Percentiles rank a stretch among this genome's conserved stretches.
Evolutionary conservation across 257 asterid genomes (phyloP).

Genomic region (Solanum ossicruentum): DNA sequence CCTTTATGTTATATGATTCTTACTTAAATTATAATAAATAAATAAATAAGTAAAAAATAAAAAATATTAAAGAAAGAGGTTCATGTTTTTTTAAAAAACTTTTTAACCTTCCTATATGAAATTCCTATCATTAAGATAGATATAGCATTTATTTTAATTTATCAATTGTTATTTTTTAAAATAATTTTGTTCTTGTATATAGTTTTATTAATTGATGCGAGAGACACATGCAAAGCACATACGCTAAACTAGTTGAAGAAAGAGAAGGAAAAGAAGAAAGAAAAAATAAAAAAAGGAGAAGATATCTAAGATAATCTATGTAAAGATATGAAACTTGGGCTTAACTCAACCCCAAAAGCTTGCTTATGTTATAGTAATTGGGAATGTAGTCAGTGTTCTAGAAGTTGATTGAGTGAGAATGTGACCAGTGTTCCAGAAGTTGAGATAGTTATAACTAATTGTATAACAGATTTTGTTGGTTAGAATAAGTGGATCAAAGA

Average conservation of each 20-base stretch:
- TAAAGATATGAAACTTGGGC: neutral
- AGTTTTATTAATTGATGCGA: neutral
- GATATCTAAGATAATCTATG: neutral
- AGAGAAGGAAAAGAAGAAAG: neutral
- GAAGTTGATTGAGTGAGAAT: too few relatives aligned
- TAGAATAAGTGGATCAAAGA: too few relatives aligned
- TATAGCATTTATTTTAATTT: neutral
- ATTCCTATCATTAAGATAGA: neutral
- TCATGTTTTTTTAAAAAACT: neutral
- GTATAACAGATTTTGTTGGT: too few relatives aligned
- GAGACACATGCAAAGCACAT: neutral
- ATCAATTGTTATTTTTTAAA: neutral
- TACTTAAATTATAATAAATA: neutral
- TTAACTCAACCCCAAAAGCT: neutral
- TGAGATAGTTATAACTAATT: too few relatives aligned
- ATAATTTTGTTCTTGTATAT: neutral
- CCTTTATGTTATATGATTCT: neutral
- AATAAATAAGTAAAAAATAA: neutral
- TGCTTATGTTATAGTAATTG: neutral
- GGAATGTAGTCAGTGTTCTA: too few relatives aligned
- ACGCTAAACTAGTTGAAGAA: neutral
- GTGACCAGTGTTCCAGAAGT: too few relatives aligned
- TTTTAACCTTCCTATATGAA: neutral
- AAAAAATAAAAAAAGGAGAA: neutral
- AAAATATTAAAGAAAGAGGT: neutral